A percentile compares a stretch with the other conserved stretches of the same genome.
Conservation (phyloP, 208 protist genomes). For the Phytomonas sp. region DNA sequence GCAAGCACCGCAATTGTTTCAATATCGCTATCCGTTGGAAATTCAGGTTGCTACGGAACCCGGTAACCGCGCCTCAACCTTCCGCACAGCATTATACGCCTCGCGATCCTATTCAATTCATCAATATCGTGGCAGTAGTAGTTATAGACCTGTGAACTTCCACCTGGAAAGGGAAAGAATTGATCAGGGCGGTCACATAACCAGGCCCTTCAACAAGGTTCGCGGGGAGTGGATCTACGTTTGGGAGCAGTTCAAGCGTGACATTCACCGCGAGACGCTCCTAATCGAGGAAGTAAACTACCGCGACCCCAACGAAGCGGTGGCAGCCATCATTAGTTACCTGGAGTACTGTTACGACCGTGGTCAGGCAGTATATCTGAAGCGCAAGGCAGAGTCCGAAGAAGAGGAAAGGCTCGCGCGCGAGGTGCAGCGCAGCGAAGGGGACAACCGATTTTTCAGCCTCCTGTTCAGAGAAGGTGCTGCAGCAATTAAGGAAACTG, state of each 20-base stretch:
- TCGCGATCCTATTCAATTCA: background rate
- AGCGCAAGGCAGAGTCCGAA: constrained; percentile 14
- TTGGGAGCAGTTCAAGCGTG: constrained; percentile 48
- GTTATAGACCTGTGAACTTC: background rate
- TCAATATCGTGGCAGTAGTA: background rate
- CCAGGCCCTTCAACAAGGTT: background rate
- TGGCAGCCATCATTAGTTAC: constrained; percentile 44
- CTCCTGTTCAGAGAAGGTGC: constrained; percentile 1
- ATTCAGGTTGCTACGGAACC: background rate
- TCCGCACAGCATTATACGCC: constrained; percentile 1
- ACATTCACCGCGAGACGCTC: constrained; percentile 40
- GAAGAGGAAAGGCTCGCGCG: constrained; percentile 4
- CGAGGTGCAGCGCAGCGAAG: background rate
- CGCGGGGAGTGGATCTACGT: constrained; percentile 36
- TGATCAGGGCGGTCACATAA: background rate
- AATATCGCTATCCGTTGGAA: background rate
- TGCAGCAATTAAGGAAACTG: constrained; percentile 7
- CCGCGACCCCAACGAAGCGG: constrained; percentile 24
- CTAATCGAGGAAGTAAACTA: constrained; percentile 32
- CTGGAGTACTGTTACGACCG: constrained; percentile 42
- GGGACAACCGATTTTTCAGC: background rate
- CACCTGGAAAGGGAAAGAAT: background rate
- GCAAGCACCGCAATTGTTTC: background rate
- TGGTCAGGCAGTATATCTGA: constrained; percentile 11
- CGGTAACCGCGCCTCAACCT: background rate